Evolutionary conservation across 768 basidiomycete species (phyloP).

Genomic region (Clitopilus passeckerianus): DNA sequence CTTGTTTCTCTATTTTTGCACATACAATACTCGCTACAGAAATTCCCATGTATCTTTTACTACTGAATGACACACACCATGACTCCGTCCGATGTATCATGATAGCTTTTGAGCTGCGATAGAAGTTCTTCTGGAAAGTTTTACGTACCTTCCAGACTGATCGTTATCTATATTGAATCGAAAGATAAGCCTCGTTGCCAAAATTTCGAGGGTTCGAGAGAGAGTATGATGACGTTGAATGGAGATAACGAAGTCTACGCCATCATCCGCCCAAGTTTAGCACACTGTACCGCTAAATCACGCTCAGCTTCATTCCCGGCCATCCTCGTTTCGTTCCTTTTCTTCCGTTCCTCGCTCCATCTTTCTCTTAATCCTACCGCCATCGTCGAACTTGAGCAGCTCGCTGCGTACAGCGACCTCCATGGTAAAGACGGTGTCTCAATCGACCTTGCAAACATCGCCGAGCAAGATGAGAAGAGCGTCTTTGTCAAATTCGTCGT

Average conservation of each 20-base stretch:
- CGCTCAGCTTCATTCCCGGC: background rate
- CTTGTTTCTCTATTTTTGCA: background rate
- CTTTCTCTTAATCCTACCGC: background rate
- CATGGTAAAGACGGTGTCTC: background rate
- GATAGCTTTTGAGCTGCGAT: background rate
- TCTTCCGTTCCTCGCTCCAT: background rate
- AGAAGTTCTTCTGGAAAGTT: background rate
- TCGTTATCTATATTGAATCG: background rate
- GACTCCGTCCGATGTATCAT: background rate
- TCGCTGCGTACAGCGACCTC: background rate
- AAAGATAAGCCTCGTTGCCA: background rate
- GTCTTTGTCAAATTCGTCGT: slow-evolving; percentile 20
- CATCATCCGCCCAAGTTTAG: background rate
- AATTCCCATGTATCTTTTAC: slow-evolving; percentile 3
- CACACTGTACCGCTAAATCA: background rate
- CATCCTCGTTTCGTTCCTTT: background rate
- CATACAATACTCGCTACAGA: background rate
- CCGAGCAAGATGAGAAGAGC: background rate
- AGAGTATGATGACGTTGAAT: background rate
- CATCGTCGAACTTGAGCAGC: background rate
- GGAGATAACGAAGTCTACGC: background rate
- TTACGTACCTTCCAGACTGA: background rate
- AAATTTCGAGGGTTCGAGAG: background rate
- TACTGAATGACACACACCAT: background rate
- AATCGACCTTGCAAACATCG: background rate